Evolutionary conservation across 2,329 filamentous ascomycete species (phyloP), one percentile per base, ranked within the genome.

Genomic region (Hypoxylon sp.): DNA sequence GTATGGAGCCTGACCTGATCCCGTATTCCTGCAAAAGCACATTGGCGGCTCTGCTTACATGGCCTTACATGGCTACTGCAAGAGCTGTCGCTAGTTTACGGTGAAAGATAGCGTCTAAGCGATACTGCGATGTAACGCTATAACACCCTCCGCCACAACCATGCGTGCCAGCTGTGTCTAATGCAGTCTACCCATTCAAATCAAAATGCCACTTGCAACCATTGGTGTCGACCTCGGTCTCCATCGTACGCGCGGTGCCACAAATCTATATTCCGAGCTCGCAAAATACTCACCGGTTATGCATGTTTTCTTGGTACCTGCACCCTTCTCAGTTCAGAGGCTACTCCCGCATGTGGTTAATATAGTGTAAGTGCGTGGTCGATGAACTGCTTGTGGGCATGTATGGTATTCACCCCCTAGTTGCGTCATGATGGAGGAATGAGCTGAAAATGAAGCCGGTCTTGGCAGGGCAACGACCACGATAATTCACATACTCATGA

Each of bases 11-110:
- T 56, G n/a, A 44, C 41, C 37, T 67, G 58, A 67, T 67, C 64
- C 64, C 58, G 61, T 46, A 67, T 54, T 67, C 64, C 64, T 64
- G 34, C 61, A 62, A 22, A 22, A 22, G 53, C 30, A 54, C 19
- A 54, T 53, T 49, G 24, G 59, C 56, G 56, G 64, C 64, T 64
- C 59, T 63, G 56, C 49, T 47, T 52, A 58, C 46, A 53, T 39
- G 34, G 28, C 26, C 43, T 17, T 34, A 28, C 24, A 26, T 26
- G 24, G 24, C 24, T 22, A 22, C 50, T 37, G 39, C 44, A 39
- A 26, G 32, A 62, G 46, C 19, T 47, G 50, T 62, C 39, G 47
- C 34, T 34, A 55, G 22, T 47, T 51, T 54, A 63, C 41, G n/a
- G 17, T 43, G 43, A 26, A 51, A 50, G 51, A 49, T 20, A 43